These are phyloP conservation scores for Puccinia coronata DNA, from an alignment of 1,284 basidiomycete genomes.

Conservation along the genomic window DNA sequence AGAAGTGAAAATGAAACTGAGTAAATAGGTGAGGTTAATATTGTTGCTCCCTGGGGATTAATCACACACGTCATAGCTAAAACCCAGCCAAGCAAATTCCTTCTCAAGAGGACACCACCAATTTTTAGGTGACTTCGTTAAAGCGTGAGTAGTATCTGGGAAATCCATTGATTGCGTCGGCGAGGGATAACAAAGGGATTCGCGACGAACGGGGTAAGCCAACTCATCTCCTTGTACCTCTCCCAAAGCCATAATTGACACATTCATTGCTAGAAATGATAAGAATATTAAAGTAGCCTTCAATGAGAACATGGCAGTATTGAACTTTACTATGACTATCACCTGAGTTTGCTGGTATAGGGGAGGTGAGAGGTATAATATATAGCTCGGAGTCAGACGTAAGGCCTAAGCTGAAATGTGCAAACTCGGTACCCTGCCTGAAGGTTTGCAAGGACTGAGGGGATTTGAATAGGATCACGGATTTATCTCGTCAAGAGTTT, in stretches of 20 bases:
- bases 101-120: conserved; percentile 37
- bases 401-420: neutral
- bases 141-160: neutral
- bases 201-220: neutral
- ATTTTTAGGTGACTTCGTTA: neutral
- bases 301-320: neutral
- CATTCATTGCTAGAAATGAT: neutral
- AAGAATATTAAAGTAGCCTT: neutral
- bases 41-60: neutral
- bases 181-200: conserved; percentile 21
- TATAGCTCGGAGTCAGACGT: neutral
- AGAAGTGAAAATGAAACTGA: neutral
- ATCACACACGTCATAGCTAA: conserved; percentile 38
- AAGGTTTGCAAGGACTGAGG: neutral
- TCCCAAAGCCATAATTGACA: neutral
- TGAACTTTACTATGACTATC: too few relatives aligned
- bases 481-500: conserved; percentile 12
- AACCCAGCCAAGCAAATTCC: conserved; percentile 45
- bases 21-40: neutral
- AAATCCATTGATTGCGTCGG: conserved; percentile 6
- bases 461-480: neutral
- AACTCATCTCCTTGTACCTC: neutral
- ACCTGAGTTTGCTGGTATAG: too few relatives aligned
- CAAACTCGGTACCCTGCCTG: neutral
- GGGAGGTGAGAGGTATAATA: too few relatives aligned